phyloP scores from a whole-genome alignment of 371 early-diverging fungal genomes.

The Mortierella sp. region DNA sequence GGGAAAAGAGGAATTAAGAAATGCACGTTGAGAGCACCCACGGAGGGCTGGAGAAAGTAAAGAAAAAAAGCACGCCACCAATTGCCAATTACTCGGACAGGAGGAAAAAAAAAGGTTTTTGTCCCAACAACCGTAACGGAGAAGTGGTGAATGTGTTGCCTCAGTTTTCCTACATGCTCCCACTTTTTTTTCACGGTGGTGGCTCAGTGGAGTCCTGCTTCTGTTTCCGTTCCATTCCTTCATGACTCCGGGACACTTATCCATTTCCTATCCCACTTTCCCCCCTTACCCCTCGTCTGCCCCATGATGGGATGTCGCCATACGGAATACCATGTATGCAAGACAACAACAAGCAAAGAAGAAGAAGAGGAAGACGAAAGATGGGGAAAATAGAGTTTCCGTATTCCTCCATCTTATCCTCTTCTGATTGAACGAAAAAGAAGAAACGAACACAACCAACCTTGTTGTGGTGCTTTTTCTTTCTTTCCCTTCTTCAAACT shows the following conservation, averaged over 20 bases:
- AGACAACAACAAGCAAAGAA: background rate
- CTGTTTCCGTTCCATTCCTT: background rate
- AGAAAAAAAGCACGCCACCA: slow-evolving; percentile 9
- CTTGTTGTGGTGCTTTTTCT: background rate
- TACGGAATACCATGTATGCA: background rate
- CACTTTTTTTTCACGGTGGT: background rate
- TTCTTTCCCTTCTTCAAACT: slow-evolving; percentile 28
- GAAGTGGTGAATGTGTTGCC: background rate
- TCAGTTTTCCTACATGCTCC: background rate
- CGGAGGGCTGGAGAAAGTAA: background rate
- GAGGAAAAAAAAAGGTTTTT: background rate
- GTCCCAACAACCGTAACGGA: background rate
- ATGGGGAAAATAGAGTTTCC: slow-evolving; percentile 39
- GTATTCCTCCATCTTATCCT: background rate
- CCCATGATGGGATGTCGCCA: slow-evolving; percentile 5
- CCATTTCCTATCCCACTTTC: background rate
- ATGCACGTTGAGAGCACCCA: slow-evolving; percentile 6
- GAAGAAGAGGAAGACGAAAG: background rate
- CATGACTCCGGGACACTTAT: background rate
- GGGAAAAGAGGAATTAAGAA: background rate
- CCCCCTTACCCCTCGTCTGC: too few species aligned
- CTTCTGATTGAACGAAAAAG: background rate
- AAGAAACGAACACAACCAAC: background rate
- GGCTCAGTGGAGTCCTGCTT: background rate
- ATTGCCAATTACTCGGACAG: background rate